A percentile compares a stretch with the other conserved stretches of the same genome.
phyloP scores from a whole-genome alignment of 2,329 filamentous ascomycete species.

The Metarhizium anisopliae region DNA sequence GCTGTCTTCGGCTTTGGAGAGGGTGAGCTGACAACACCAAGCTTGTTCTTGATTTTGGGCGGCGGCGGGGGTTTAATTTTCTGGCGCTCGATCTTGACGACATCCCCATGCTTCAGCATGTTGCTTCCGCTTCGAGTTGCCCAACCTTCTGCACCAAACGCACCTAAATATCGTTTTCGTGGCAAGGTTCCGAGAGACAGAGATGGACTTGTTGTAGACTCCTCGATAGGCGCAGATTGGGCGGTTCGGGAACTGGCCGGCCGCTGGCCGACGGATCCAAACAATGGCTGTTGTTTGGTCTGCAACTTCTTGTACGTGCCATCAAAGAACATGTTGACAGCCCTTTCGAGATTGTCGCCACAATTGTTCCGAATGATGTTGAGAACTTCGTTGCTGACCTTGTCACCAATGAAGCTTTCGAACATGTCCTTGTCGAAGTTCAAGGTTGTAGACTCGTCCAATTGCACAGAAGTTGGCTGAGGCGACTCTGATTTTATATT shows the following conservation, averaged over 20 bases:
- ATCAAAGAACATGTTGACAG: constrained; percentile 63
- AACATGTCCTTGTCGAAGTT: constrained; percentile 50
- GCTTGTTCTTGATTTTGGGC: constrained; percentile 34
- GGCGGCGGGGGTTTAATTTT: constrained; percentile 55
- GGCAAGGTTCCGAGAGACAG: constrained; percentile 22
- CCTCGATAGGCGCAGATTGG: background rate
- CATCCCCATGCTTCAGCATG: constrained; percentile 71
- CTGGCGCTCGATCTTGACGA: constrained; percentile 78
- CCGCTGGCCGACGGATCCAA: background rate
- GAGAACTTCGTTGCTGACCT: constrained; percentile 39
- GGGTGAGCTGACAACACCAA: constrained; percentile 23
- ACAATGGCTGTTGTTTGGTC: constrained; percentile 9
- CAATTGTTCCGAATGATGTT: constrained; percentile 44
- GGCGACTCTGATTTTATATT: constrained; percentile 7
- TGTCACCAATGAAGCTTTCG: constrained; percentile 50
- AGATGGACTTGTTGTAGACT: background rate
- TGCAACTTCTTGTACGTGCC: constrained; percentile 52
- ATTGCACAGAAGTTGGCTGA: constrained; percentile 8
- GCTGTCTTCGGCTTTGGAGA: constrained; percentile 31
- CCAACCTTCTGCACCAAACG: constrained; percentile 89
- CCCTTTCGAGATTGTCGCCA: constrained; percentile 48
- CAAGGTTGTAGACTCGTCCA: constrained; percentile 17
- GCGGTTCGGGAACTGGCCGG: background rate
- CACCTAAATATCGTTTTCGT: constrained; percentile 66
- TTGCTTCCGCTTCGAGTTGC: constrained; percentile 73